Evolutionary conservation across 2,329 filamentous ascomycete species (phyloP).

Genomic region (Botrytis fragariae): DNA sequence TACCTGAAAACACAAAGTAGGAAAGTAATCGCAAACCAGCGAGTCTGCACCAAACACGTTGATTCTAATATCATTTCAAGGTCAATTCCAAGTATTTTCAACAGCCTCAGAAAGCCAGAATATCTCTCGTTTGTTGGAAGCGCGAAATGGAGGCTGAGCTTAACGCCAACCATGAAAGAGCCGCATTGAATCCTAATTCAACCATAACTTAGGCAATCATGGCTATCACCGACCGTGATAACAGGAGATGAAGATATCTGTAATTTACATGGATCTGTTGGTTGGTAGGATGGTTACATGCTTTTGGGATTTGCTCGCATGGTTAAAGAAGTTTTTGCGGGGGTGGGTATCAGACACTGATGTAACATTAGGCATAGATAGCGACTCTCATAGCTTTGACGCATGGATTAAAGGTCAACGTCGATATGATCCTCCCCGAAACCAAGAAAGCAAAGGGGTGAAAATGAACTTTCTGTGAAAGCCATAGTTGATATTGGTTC

Average conservation of each 20-base stretch:
- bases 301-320: not conserved
- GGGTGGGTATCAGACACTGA: not conserved
- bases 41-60: not conserved
- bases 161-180: slow-evolving; percentile 7
- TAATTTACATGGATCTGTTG: not conserved
- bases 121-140: not conserved
- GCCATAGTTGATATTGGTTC: not conserved
- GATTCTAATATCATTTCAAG: no score
- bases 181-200: not conserved
- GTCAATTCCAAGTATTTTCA: not conserved
- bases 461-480: not conserved
- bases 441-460: not conserved
- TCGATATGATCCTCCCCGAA: not conserved
- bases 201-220: not conserved
- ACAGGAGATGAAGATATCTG: no score
- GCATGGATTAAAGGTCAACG: not conserved
- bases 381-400: not conserved
- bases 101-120: not conserved
- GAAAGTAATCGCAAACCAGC: not conserved
- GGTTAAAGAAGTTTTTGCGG: not conserved
- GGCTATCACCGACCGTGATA: not conserved
- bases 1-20: not conserved
- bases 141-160: not conserved
- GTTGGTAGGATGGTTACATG: not conserved
- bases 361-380: not conserved